A percentile compares a stretch with the other conserved stretches of the same genome.
phyloP scores from a whole-genome alignment of 306 rosid species.

The Sindora glabra region DNA sequence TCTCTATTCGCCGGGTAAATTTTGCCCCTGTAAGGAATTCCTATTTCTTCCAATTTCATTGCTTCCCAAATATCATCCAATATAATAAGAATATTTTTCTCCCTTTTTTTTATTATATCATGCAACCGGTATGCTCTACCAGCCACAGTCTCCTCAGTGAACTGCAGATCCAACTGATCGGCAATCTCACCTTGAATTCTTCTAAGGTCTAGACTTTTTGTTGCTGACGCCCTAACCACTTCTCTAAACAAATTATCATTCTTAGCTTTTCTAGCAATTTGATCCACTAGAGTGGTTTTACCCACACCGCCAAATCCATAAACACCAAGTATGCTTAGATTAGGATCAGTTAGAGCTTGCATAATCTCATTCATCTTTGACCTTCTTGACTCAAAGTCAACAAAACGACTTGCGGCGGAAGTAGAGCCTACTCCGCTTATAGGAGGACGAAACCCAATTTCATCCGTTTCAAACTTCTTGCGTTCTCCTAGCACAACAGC shows the following conservation, averaged over 20 bases:
- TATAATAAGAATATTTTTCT: not conserved
- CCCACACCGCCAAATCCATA: not conserved
- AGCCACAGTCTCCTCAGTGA: not conserved
- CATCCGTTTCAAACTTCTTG: not conserved
- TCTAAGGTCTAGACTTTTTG: not conserved
- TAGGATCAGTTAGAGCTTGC: not conserved
- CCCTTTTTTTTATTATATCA: not conserved
- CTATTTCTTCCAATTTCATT: not conserved
- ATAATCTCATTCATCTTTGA: not conserved
- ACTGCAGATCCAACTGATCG: not conserved
- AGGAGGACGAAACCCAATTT: not conserved
- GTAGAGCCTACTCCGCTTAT: not conserved
- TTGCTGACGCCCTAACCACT: not conserved
- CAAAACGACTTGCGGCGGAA: not conserved
- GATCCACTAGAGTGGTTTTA: not conserved
- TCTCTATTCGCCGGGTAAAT: no score
- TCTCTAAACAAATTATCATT: not conserved
- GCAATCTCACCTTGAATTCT: not conserved
- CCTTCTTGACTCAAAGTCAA: not conserved
- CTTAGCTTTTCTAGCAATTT: not conserved
- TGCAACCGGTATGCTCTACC: not conserved
- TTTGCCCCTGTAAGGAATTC: not conserved
- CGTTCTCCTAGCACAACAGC: not conserved
- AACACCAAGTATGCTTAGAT: not conserved
- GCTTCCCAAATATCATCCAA: not conserved